A percentile compares a stretch with the other conserved stretches of the same genome.
These are phyloP conservation scores for Typha latifolia DNA, from an alignment of 176 grass and related monocot species.

Conservation along the genomic window DNA sequence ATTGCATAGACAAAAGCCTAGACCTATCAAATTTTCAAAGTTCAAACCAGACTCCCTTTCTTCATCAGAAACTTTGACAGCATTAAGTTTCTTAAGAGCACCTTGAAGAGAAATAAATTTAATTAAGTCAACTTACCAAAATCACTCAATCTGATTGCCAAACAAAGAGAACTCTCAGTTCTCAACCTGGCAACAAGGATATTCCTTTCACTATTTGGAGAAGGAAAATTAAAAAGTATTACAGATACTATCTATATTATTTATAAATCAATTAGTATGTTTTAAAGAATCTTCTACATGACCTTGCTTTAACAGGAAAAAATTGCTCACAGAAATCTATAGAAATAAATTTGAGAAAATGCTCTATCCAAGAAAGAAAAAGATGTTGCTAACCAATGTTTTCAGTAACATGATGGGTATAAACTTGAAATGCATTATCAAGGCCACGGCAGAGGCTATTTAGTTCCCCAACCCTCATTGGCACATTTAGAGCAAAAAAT, in stretches of 20 bases:
- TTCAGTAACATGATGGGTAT: conserved; percentile 63
- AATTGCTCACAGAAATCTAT: neutral
- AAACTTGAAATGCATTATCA: conserved; percentile 91
- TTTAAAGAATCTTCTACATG: neutral
- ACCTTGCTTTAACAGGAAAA: neutral
- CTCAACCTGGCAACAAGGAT: too few species aligned
- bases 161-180: too few species aligned
- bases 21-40: too few species aligned
- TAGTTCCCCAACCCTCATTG: conserved; percentile 75
- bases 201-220: too few species aligned
- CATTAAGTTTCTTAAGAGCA: too few species aligned
- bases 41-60: too few species aligned
- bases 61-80: too few species aligned
- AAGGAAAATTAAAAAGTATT: neutral
- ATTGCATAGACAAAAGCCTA: too few species aligned
- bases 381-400: conserved; percentile 56
- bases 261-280: too few species aligned
- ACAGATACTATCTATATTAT: neutral
- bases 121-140: too few species aligned
- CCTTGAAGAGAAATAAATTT: too few species aligned
- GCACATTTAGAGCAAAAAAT: conserved; percentile 86
- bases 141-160: too few species aligned
- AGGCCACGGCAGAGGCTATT: conserved; percentile 72
- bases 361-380: conserved; percentile 2
- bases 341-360: conserved; percentile 1